A percentile compares a stretch with the other conserved stretches of the same genome.
phyloP scores from a whole-genome alignment of 441 rosid genomes.

The Erodium trifolium region DNA sequence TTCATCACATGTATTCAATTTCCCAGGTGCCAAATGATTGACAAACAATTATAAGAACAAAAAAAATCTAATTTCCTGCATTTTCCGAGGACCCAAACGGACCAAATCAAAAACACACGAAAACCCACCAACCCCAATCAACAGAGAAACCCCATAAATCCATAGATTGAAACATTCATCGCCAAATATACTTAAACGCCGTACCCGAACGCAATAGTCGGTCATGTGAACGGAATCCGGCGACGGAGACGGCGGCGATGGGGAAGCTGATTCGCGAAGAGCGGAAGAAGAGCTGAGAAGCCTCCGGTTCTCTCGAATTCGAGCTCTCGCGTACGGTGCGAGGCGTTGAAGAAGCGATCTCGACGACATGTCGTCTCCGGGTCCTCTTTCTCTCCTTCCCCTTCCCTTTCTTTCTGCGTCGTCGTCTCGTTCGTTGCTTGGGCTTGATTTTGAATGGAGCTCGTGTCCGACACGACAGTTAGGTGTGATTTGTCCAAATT shows the following conservation, averaged over 20 bases:
- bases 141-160: constrained; percentile 11
- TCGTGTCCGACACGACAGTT: constrained; percentile 3
- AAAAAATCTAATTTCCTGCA: constrained; percentile 7
- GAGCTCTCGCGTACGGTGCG: constrained; percentile 7
- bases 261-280: constrained; percentile 1
- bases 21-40: background rate
- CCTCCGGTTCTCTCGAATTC: constrained; percentile 6
- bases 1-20: background rate
- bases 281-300: constrained; percentile 6
- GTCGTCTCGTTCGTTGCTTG: background rate
- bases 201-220: background rate
- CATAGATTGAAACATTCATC: background rate
- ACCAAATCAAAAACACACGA: background rate
- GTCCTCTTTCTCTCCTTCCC: background rate
- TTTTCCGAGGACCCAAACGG: constrained; percentile 14
- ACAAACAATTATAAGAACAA: background rate
- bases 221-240: background rate
- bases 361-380: background rate
- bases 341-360: constrained; percentile 7
- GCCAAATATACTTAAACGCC: background rate
- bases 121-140: background rate
- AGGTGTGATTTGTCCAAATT: background rate
- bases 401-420: background rate
- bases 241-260: background rate
- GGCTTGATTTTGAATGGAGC: background rate